Evolutionary conservation across 306 rosid species (phyloP), one percentile per base, ranked within the genome.

Genomic region (Pachyrhizus erosus): DNA sequence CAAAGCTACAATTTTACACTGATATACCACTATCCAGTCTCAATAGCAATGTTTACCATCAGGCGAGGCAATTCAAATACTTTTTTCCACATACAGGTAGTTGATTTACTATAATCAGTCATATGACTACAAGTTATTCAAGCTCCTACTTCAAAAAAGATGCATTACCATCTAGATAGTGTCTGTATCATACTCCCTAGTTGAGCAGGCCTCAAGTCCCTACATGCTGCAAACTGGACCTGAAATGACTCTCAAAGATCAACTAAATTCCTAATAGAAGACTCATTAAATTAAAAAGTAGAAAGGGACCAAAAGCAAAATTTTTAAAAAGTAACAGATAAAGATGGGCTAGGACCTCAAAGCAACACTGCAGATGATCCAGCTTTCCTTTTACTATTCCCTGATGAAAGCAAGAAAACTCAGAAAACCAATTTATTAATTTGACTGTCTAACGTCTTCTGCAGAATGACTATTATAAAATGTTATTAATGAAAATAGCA

Each of bases 161-260:
- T 13, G 70, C 5, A 42, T 80, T 91, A 96, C 98, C 99, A 96
- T 81, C 82, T 89, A 77, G 98, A 93, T 66, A 93, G 90, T 26
- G 96, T 96, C 14, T 91, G 91, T 73, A 92, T 92, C 96, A 90
- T 96, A 84, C 76, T 83, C 83, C 98, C 98, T 84, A 96, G 91
- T 83, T 93, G 93, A 65, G 87, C 96, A 45, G 97, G 99, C 84
- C 91, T 91, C 79, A 88, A 90, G 86, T 96, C 99, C 83, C 99
- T 96, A 78, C 99, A 93, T 4, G 97, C 98, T 68, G 98, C 96
- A 91, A 96, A 93, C 80, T 96, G 98, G 83, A 96, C 98, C 99
- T 93, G 87, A 86, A 84, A 79, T 71, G 78, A 79, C 70, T 75
- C 33, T 23, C 48, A 82, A 65, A 54, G 40, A 42, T 78, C 84